Evolutionary conservation across 306 rosid genomes (phyloP).

Genomic region (Pueraria montana): DNA sequence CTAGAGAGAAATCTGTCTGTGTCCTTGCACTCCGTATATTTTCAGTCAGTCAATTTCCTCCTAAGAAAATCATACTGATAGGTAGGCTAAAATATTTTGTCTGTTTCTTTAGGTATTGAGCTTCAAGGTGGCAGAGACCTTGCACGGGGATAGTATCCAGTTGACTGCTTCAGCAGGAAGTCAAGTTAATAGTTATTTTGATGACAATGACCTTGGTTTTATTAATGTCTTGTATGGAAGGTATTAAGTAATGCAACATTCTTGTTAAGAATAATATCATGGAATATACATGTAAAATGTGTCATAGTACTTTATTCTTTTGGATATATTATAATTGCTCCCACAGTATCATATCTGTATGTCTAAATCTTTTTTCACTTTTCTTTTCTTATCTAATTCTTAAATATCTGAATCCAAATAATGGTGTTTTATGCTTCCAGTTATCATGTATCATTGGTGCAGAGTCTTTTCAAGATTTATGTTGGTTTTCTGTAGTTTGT

Average conservation of each 20-base stretch:
- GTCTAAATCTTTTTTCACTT: not conserved
- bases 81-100: constrained; percentile 36
- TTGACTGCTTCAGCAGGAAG: constrained; percentile 58
- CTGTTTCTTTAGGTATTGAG: constrained; percentile 74
- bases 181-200: constrained; percentile 58
- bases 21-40: constrained; percentile 21
- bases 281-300: constrained; percentile 3
- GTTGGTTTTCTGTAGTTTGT: constrained; percentile 23
- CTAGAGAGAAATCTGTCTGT: constrained; percentile 12
- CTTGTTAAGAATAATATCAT: constrained; percentile 24
- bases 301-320: not conserved
- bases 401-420: constrained; percentile 41
- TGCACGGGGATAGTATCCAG: constrained; percentile 51
- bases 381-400: constrained; percentile 6
- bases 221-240: constrained; percentile 85
- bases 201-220: constrained; percentile 73
- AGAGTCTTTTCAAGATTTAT: constrained; percentile 24
- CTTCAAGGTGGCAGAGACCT: constrained; percentile 59
- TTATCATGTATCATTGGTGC: not conserved
- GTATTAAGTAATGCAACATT: constrained; percentile 53
- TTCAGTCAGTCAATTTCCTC: constrained; percentile 8
- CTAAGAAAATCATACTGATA: constrained; percentile 9
- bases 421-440: constrained; percentile 25
- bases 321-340: constrained; percentile 1
- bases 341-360: not conserved